Conservation (phyloP, 805 yeast species). For the Maudiozyma barnettii region DNA sequence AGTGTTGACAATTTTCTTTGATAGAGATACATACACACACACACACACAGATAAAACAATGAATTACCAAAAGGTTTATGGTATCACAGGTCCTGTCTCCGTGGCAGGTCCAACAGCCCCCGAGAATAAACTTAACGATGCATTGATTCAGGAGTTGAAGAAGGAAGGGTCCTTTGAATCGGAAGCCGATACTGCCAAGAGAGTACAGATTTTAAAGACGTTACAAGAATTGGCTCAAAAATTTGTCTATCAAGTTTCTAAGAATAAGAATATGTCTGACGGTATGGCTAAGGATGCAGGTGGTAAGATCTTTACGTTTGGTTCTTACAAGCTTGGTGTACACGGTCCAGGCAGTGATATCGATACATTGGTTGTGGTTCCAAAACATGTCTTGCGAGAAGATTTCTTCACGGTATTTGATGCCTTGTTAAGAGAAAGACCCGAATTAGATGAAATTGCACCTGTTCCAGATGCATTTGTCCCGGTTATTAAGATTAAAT, state of each 20-base stretch:
- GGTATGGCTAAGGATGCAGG: constrained; percentile 98
- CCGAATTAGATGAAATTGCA: constrained; percentile 83
- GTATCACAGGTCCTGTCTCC: constrained; percentile 58
- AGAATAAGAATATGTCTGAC: constrained; percentile 83
- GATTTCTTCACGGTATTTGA: constrained; percentile 82
- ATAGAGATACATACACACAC: too few relatives aligned
- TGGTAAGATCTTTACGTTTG: constrained; percentile 93
- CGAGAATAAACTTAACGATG: constrained; percentile 69
- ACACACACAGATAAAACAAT: constrained; percentile 7
- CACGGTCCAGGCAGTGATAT: constrained; percentile 98
- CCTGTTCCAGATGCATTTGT: constrained; percentile 96
- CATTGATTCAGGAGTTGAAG: constrained; percentile 68
- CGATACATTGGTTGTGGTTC: constrained; percentile 92
- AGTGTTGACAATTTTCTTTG: too few relatives aligned
- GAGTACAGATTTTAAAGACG: constrained; percentile 62
- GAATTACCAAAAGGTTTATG: constrained; percentile 28
- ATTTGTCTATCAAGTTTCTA: constrained; percentile 75
- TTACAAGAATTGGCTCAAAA: constrained; percentile 69
- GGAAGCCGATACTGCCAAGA: constrained; percentile 70
- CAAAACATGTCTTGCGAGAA: constrained; percentile 85
- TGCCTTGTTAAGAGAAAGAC: constrained; percentile 54
- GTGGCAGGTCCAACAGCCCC: constrained; percentile 73
- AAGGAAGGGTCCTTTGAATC: constrained; percentile 81
- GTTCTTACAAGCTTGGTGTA: constrained; percentile 90
- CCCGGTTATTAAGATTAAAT: constrained; percentile 88